Evolutionary conservation across 768 basidiomycete genomes (phyloP).

Genomic region (Pulveroboletus sp.): DNA sequence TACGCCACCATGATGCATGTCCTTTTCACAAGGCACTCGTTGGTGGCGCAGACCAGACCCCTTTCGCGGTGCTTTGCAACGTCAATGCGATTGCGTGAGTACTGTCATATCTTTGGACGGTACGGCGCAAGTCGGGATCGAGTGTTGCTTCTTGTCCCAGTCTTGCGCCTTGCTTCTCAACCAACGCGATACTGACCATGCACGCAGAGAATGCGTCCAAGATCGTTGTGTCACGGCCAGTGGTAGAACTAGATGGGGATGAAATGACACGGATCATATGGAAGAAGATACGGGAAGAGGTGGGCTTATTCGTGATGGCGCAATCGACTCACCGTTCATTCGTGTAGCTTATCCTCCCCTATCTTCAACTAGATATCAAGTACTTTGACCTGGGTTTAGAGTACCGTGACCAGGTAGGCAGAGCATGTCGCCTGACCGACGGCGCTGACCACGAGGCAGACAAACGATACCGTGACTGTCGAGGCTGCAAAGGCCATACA

Average conservation of each 20-base stretch:
- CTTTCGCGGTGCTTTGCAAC: slow-evolving; percentile 27
- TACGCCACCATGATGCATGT: slow-evolving; percentile 16
- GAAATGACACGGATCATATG: slow-evolving; percentile 99
- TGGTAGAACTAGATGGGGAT: slow-evolving; percentile 95
- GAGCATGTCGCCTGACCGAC: not conserved
- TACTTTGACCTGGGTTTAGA: slow-evolving; percentile 98
- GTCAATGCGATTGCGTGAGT: slow-evolving; percentile 31
- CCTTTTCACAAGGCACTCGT: slow-evolving; percentile 24
- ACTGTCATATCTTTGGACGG: not conserved
- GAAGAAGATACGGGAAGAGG: slow-evolving; percentile 97
- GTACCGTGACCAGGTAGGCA: slow-evolving; percentile 76
- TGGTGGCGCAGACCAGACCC: slow-evolving; percentile 20
- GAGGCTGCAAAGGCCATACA: slow-evolving; percentile 94
- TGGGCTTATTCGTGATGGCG: slow-evolving; percentile 32
- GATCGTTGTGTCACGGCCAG: slow-evolving; percentile 82
- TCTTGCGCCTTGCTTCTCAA: not conserved
- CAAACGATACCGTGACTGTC: slow-evolving; percentile 89
- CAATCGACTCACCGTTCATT: not conserved
- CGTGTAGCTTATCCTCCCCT: slow-evolving; percentile 89
- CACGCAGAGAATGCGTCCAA: slow-evolving; percentile 37
- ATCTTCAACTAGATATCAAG: slow-evolving; percentile 94
- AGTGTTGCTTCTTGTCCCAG: not conserved
- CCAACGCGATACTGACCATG: not conserved
- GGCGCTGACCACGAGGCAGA: slow-evolving; percentile 45
- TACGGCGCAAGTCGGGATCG: not conserved